Base-by-base conservation (phyloP, 108 stramenopile species). In the Cyclostephanos invisitatus region DNA sequence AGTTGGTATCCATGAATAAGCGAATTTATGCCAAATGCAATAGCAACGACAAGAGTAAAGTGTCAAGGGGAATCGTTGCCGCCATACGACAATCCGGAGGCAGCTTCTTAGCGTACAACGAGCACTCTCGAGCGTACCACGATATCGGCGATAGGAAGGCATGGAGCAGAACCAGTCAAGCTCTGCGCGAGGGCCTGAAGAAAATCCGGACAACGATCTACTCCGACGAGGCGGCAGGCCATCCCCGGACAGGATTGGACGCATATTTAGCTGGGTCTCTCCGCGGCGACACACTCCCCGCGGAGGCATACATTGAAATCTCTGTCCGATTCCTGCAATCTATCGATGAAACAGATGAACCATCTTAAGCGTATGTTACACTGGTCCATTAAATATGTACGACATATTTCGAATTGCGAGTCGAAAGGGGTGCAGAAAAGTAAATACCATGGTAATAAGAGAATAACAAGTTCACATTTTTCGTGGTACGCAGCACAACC, bases 81-180 rank as follows among this genome's bases (percentile, higher is more conserved):
- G 71, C 71, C 10, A 63, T 72, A 10, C 22, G 50, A 1, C 14
- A 63, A 3, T 38, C 55, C 27, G 46, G 47, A 2, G 71, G 71
- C n/a, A 51, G 92, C 27, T 93, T 93, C 61, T 83, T 93, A 7
- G 85, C 90, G 32, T 81, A 81, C 58, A 81, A 89, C 54, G 58
- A 66, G 27, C 32, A 4, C 17, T 59, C 77, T 7, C 78, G 78
- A 9, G 37, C 79, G 2, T 89, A 87, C 80, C 67, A 49, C 40
- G 91, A 89, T 67, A 86, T 89, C 56, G 87, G 87, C 35, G 86
- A 89, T 47, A 83, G 80, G 57, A 92, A 88, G 64, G 91, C 91
- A 15, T 73, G 77, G 7, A 84, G 82, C 54, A 92, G 88, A 68
- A 89, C 91, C 12, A 46, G 44, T 15, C 44, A 46, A 46, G 12